These are phyloP conservation scores for Ophiosphaerella narmari DNA, from an alignment of 2,329 filamentous ascomycete species.

Conservation along the genomic window DNA sequence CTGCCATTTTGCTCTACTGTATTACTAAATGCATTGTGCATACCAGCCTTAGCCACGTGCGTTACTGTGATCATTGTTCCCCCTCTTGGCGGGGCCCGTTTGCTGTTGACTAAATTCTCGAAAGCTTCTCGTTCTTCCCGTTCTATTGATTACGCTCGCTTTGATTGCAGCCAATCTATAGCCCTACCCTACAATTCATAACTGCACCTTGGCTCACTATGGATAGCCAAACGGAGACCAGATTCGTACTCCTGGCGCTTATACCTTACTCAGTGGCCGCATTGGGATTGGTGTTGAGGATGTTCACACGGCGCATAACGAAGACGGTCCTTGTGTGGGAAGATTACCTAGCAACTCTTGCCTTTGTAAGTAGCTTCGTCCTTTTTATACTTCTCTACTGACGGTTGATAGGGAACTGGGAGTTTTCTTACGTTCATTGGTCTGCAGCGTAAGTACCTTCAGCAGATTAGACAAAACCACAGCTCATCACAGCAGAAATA, in stretches of 20 bases:
- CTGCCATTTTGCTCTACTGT: too few relatives aligned
- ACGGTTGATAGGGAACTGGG: conserved; percentile 12
- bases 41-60: too few relatives aligned
- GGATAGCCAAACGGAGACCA: conserved; percentile 19
- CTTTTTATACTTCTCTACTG: conserved; percentile 1
- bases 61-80: too few relatives aligned
- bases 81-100: too few relatives aligned
- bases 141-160: background rate
- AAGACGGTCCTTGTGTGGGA: conserved; percentile 24
- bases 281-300: conserved; percentile 18
- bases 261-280: conserved; percentile 24
- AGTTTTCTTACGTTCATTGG: conserved; percentile 28
- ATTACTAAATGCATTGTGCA: too few relatives aligned
- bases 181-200: background rate
- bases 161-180: background rate
- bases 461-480: too few relatives aligned
- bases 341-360: conserved; percentile 24
- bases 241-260: conserved; percentile 24
- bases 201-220: conserved; percentile 9
- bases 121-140: too few relatives aligned
- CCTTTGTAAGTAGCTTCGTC: conserved; percentile 20
- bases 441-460: conserved; percentile 20
- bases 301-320: conserved; percentile 18
- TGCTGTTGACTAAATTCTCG: too few relatives aligned
- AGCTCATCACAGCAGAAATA: conserved; percentile 21